These are phyloP conservation scores for Metschnikowia peoriensis DNA, from an alignment of 805 yeast genomes.

Conservation along the genomic window DNA sequence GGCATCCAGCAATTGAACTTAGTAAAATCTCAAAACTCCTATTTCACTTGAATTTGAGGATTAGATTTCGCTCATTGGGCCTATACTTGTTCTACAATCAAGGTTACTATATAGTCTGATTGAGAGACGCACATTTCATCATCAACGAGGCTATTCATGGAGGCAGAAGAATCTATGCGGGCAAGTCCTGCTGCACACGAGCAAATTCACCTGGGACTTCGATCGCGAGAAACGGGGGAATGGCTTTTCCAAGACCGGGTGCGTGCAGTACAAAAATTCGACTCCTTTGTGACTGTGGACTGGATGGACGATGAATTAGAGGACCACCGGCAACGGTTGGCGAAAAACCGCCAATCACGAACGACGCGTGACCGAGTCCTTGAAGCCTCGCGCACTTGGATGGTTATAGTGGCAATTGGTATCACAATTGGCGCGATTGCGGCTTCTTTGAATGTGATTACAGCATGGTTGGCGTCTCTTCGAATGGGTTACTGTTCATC, in stretches of 20 bases:
- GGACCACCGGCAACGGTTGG: conserved; percentile 39
- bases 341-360: conserved; percentile 19
- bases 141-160: neutral
- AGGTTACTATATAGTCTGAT: too few species aligned
- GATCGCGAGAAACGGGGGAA: conserved; percentile 32
- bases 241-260: conserved; percentile 39
- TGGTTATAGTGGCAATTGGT: conserved; percentile 76
- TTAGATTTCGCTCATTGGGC: too few species aligned
- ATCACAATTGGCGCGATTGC: conserved; percentile 78
- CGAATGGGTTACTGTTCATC: conserved; percentile 75
- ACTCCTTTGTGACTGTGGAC: conserved; percentile 64
- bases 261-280: conserved; percentile 48
- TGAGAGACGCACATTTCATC: too few species aligned
- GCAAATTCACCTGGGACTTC: conserved; percentile 12
- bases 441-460: conserved; percentile 72
- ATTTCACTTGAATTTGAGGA: too few species aligned
- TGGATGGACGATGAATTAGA: conserved; percentile 63
- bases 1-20: neutral
- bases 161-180: neutral
- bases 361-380: conserved; percentile 27
- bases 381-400: conserved; percentile 57
- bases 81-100: too few species aligned
- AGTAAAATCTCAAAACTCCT: too few species aligned
- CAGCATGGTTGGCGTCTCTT: conserved; percentile 82
- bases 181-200: conserved; percentile 3